Conservation (phyloP, 2,329 filamentous ascomycete species). For the Aspergillus viridinutans region DNA sequence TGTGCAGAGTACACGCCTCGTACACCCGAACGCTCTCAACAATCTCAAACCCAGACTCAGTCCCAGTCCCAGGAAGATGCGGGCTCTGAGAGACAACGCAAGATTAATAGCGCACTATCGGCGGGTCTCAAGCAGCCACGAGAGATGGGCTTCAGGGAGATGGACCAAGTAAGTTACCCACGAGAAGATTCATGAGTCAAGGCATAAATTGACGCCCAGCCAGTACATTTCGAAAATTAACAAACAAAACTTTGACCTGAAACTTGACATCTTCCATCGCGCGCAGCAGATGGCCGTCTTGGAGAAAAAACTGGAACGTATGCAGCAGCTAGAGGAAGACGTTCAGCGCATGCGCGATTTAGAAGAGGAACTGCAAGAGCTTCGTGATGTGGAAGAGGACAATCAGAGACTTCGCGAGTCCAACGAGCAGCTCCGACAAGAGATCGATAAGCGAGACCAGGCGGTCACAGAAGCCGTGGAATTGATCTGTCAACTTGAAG, state of each 20-base stretch:
- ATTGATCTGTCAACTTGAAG: slow-evolving; percentile 42
- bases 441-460: slow-evolving; percentile 38
- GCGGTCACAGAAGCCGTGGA: slow-evolving; percentile 42
- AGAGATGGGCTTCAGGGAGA: slow-evolving; percentile 42
- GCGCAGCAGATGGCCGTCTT: slow-evolving; percentile 32
- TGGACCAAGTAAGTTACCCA: slow-evolving; percentile 34
- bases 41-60: slow-evolving; percentile 13
- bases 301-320: slow-evolving; percentile 36
- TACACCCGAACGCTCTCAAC: slow-evolving; percentile 22
- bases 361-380: slow-evolving; percentile 35
- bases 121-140: slow-evolving; percentile 31
- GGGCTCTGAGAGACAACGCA: slow-evolving; percentile 34
- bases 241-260: slow-evolving; percentile 42
- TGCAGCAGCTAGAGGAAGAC: slow-evolving; percentile 36
- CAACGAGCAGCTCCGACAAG: slow-evolving; percentile 34
- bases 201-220: slow-evolving; percentile 11
- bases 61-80: slow-evolving; percentile 29
- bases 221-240: slow-evolving; percentile 43
- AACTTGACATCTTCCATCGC: slow-evolving; percentile 40
- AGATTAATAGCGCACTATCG: slow-evolving; percentile 25
- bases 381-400: slow-evolving; percentile 32
- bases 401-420: slow-evolving; percentile 34
- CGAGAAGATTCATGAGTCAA: background rate
- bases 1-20: slow-evolving; percentile 19
- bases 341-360: slow-evolving; percentile 24